Conservation (phyloP, 495 filamentous ascomycete species). For the Penicillium canariense region DNA sequence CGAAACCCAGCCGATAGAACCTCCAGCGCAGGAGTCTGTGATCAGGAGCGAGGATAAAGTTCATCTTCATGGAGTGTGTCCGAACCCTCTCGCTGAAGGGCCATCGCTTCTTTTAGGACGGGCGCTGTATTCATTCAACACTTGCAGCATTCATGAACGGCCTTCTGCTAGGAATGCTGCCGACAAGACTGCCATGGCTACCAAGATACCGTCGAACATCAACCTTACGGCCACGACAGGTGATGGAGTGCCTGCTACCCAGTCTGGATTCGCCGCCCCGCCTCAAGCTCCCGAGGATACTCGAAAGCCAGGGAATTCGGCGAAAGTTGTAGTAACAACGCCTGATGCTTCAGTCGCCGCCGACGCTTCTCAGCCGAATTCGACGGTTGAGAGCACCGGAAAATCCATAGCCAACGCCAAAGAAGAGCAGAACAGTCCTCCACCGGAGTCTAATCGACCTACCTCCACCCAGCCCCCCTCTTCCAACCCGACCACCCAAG, state of each 20-base stretch:
- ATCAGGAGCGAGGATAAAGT: conserved; percentile 2
- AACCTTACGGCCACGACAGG: conserved; percentile 9
- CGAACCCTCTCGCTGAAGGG: conserved; percentile 13
- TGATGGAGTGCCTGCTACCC: conserved; percentile 4
- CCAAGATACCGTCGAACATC: conserved; percentile 8
- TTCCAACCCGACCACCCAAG: conserved; percentile 81
- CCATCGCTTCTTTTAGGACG: conserved; percentile 16
- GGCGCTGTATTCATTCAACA: conserved; percentile 2
- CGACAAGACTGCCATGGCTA: conserved; percentile 9
- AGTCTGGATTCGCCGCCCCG: conserved; percentile 7
- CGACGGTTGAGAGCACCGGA: conserved; percentile 23
- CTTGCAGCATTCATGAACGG: conserved; percentile 20
- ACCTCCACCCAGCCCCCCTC: conserved; percentile 55
- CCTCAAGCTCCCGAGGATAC: conserved; percentile 18
- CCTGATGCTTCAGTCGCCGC: conserved; percentile 21
- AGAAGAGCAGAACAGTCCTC: conserved; percentile 28
- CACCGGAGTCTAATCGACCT: conserved; percentile 44
- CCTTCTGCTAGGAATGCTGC: conserved; percentile 5
- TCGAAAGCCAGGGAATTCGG: conserved; percentile 22
- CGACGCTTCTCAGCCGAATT: conserved; percentile 25
- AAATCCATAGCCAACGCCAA: conserved; percentile 24
- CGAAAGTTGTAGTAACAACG: conserved; percentile 16
- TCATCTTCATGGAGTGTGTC: conserved; percentile 14
- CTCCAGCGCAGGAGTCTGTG: not conserved
- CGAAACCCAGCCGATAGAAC: conserved; percentile 6